A percentile compares a stretch with the other conserved stretches of the same genome.
These are phyloP conservation scores for Hericium rajendrae DNA, from an alignment of 768 basidiomycete species.

Conservation along the genomic window DNA sequence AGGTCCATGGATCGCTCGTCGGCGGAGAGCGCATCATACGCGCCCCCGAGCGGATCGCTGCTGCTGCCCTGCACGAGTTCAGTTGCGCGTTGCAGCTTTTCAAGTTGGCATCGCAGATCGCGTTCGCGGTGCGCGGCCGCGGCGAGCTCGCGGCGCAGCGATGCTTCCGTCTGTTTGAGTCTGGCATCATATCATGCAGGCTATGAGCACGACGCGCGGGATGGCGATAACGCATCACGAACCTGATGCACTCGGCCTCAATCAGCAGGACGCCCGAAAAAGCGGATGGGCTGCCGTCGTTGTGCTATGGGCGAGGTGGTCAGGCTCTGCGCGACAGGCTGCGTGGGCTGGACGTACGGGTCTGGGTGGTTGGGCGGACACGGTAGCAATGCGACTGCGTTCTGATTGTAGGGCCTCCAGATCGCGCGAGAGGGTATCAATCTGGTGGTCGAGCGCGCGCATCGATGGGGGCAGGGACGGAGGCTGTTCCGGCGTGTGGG, in stretches of 20 bases:
- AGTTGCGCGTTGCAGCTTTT: not conserved
- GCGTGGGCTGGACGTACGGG: not conserved
- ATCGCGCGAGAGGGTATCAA: not conserved
- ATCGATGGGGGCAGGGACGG: not conserved
- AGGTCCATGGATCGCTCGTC: slow-evolving; percentile 13
- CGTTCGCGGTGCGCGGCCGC: not conserved
- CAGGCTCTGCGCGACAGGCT: too few relatives aligned
- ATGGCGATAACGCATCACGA: not conserved
- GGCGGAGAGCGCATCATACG: not conserved
- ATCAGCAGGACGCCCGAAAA: slow-evolving; percentile 8
- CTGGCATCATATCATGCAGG: slow-evolving; percentile 7
- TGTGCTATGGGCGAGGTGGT: too few relatives aligned
- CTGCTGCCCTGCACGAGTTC: not conserved
- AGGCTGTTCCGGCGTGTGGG: not conserved
- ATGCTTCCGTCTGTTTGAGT: slow-evolving; percentile 6
- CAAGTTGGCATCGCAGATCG: not conserved
- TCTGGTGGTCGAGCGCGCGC: not conserved
- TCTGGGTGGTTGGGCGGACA: not conserved
- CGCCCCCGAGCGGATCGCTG: not conserved
- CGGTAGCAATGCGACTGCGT: not conserved
- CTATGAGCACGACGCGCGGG: not conserved
- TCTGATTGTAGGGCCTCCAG: not conserved
- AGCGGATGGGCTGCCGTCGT: not conserved
- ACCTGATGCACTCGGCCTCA: slow-evolving; percentile 15
- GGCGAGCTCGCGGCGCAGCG: slow-evolving; percentile 2